Base-by-base conservation (phyloP, 2,329 filamentous ascomycete genomes). In the Coleophoma cylindrospora region DNA sequence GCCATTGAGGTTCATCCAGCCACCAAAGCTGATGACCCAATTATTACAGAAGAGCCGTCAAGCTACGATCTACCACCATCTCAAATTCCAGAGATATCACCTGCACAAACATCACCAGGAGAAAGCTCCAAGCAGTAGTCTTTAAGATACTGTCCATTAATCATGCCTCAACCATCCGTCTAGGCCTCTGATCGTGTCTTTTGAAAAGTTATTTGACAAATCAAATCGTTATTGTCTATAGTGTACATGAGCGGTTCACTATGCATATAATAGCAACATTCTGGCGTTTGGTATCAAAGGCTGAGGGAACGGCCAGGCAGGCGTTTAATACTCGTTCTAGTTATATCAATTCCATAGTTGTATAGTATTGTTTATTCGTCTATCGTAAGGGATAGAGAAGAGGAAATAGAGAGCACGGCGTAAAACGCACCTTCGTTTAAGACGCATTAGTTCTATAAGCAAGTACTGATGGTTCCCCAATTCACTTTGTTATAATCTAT, bases 1-100 rank as follows among this genome's bases (percentile, higher is more conserved):
- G 72, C 65, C 48, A 63, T 76, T 46, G 72, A 76, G 37, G 62
- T 74, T 5, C 75, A 78, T 51, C 73, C 75, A 0, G 71, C 70
- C 17, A 79, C 75, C 4, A 72, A 69, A 49, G 61, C 70, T 2
- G 70, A 69, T 40, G 74, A 79, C 52, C 69, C 68, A 1, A 64
- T 77, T 15, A 65, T 76, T 6, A 69, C 72, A 9, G 65, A 69
- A 27, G 64, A 72, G 43, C 68, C 72, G 32, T 63, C 54, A 2
- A 43, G 49, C 27, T 52, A 59, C 4, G 46, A 48, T 34, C 50
- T 38, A 5, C 62, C 64, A 22, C 62, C 65, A 15, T 63, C 58
- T 40, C 64, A 67, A 52, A 46, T 61, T 17, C 43, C 52, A 10
- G 60, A 61, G 7, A 37, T 60, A 13, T 45, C 48, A 43, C 47